These are phyloP conservation scores for Claviceps humidiphila DNA, from an alignment of 2,329 filamentous ascomycete genomes.

Conservation along the genomic window DNA sequence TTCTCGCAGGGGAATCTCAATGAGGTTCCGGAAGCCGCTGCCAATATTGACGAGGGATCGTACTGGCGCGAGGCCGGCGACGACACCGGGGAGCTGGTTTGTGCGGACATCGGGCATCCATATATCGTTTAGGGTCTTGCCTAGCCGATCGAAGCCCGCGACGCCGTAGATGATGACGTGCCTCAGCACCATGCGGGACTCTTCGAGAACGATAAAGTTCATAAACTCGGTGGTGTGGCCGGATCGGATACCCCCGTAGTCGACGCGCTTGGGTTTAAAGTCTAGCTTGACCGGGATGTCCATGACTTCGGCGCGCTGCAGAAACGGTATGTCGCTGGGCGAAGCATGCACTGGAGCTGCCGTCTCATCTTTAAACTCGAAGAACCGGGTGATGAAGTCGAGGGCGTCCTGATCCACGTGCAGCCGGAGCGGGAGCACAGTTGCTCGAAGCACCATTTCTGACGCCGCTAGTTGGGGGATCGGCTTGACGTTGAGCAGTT, in stretches of 20 bases:
- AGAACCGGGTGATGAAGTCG: conserved; percentile 94
- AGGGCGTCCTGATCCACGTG: conserved; percentile 96
- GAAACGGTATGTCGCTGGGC: conserved; percentile 64
- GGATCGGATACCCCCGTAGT: conserved; percentile 83
- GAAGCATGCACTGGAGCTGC: conserved; percentile 36
- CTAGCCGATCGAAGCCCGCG: conserved; percentile 78
- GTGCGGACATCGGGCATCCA: conserved; percentile 90
- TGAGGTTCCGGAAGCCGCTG: conserved; percentile 70
- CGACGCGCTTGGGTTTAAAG: conserved; percentile 97
- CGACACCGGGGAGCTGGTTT: conserved; percentile 78
- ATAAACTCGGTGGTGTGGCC: conserved; percentile 96
- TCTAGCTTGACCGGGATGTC: conserved; percentile 73
- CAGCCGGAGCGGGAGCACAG: conserved; percentile 69
- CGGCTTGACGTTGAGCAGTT: conserved; percentile 78
- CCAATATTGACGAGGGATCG: conserved; percentile 84
- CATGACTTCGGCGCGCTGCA: conserved; percentile 81
- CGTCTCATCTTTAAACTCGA: conserved; percentile 84
- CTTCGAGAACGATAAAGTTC: conserved; percentile 92
- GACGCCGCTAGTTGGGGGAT: conserved; percentile 73
- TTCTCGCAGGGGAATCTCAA: conserved; percentile 81
- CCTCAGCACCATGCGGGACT: conserved; percentile 70
- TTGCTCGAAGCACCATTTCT: conserved; percentile 72
- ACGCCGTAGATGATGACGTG: conserved; percentile 90
- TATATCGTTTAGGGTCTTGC: conserved; percentile 82
- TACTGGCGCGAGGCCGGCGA: conserved; percentile 83